These are phyloP conservation scores for Lecanosticta acicola DNA, from an alignment of 2,329 filamentous ascomycete species.

Conservation along the genomic window DNA sequence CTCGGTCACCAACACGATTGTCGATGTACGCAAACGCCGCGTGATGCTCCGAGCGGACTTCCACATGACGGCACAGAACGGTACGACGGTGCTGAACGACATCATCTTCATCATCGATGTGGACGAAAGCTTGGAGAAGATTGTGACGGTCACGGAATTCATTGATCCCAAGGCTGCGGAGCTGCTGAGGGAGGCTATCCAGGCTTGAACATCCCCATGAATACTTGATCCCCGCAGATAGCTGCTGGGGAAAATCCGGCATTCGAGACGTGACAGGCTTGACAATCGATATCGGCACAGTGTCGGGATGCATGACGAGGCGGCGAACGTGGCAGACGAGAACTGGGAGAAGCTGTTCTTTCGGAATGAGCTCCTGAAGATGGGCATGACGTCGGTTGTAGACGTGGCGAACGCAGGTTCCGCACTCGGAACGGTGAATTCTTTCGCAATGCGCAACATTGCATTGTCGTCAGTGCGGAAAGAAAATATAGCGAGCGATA, in stretches of 20 bases:
- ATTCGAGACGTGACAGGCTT: too few species aligned
- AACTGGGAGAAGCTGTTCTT: constrained; percentile 5
- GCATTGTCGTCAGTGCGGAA: constrained; percentile 6
- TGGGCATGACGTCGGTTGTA: constrained; percentile 1
- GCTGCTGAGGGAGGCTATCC: constrained; percentile 3
- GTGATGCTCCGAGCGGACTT: constrained; percentile 25
- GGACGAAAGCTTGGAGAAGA: constrained; percentile 18
- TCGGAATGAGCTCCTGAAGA: constrained; percentile 2
- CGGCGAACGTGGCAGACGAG: constrained; percentile 11
- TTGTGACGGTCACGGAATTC: constrained; percentile 29
- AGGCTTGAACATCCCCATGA: not conserved
- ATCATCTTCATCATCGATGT: constrained; percentile 32
- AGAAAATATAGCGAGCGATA: constrained; percentile 2
- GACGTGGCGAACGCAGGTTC: not conserved
- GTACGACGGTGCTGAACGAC: constrained; percentile 28
- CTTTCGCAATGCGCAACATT: too few species aligned
- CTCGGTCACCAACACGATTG: constrained; percentile 19
- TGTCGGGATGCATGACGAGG: too few species aligned
- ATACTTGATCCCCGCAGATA: too few species aligned
- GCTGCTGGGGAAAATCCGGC: too few species aligned
- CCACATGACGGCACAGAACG: constrained; percentile 24
- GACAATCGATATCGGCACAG: too few species aligned
- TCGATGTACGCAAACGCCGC: constrained; percentile 26
- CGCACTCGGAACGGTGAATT: constrained; percentile 11
- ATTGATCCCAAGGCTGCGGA: constrained; percentile 27